Evolutionary conservation across 2,329 filamentous ascomycete genomes (phyloP).

Genomic region (Epichloe scottii): DNA sequence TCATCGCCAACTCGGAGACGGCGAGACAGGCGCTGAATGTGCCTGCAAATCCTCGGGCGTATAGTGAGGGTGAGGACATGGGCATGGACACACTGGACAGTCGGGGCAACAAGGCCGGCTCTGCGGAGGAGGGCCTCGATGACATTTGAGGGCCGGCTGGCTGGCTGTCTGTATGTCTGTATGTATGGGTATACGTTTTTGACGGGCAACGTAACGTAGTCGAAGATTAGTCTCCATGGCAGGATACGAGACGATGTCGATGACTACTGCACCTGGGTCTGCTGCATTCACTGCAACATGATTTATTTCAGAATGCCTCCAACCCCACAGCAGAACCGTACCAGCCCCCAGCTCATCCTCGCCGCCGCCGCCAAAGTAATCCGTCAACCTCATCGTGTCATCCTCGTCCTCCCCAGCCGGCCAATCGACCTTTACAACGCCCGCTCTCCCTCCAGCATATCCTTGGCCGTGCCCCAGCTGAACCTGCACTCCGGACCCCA

Average conservation of each 20-base stretch:
- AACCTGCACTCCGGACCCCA: slow-evolving; percentile 91
- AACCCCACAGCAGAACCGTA: slow-evolving; percentile 62
- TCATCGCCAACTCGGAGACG: slow-evolving; percentile 76
- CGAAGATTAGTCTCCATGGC: neutral
- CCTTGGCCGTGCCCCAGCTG: slow-evolving; percentile 91
- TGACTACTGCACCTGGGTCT: neutral
- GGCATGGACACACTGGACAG: slow-evolving; percentile 49
- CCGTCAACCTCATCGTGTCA: slow-evolving; percentile 56
- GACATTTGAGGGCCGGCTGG: slow-evolving; percentile 32
- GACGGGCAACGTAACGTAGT: slow-evolving; percentile 4
- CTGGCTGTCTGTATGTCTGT: neutral
- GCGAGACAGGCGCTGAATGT: slow-evolving; percentile 75
- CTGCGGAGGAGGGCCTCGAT: slow-evolving; percentile 42
- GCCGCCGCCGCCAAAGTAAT: slow-evolving; percentile 49
- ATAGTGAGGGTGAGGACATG: slow-evolving; percentile 30
- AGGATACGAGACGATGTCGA: slow-evolving; percentile 11
- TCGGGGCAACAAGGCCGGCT: slow-evolving; percentile 36
- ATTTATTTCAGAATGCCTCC: slow-evolving; percentile 49
- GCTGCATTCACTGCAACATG: neutral
- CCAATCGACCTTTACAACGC: slow-evolving; percentile 69
- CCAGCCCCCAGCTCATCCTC: slow-evolving; percentile 66
- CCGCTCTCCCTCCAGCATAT: slow-evolving; percentile 71
- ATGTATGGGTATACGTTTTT: neutral
- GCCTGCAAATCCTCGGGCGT: slow-evolving; percentile 28
- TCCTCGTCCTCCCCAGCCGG: slow-evolving; percentile 63